A percentile compares a stretch with the other conserved stretches of the same genome.
Evolutionary conservation across 306 rosid species (phyloP).

Genomic region (Cucurbita argyrosperma): DNA sequence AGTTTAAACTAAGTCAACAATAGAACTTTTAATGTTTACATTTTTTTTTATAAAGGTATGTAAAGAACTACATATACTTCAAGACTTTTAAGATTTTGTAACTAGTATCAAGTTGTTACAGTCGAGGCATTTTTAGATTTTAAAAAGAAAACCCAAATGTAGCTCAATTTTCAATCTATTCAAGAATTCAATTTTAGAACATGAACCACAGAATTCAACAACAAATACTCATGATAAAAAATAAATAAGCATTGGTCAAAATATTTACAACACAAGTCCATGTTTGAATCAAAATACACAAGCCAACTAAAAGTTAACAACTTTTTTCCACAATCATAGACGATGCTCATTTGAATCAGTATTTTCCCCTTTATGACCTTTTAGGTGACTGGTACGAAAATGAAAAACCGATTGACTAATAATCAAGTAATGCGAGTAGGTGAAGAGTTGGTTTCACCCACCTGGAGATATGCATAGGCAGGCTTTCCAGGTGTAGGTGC

Average conservation of each 20-base stretch:
- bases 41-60: background rate
- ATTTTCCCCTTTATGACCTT: background rate
- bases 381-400: background rate
- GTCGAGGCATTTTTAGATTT: background rate
- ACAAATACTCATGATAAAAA: background rate
- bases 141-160: background rate
- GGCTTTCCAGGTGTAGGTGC: slow-evolving; percentile 14
- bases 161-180: background rate
- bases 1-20: background rate
- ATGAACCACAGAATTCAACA: background rate
- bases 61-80: background rate
- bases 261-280: background rate
- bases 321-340: background rate
- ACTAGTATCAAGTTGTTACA: background rate
- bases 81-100: background rate
- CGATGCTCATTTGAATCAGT: background rate
- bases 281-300: background rate
- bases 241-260: background rate
- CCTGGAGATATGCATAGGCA: slow-evolving; percentile 21
- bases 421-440: background rate
- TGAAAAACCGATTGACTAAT: background rate
- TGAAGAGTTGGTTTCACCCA: background rate
- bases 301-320: background rate
- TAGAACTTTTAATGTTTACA: background rate
- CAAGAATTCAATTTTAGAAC: background rate